Evolutionary conservation across 345 rosid genomes (phyloP).

Genomic region (Turnera subulata): DNA sequence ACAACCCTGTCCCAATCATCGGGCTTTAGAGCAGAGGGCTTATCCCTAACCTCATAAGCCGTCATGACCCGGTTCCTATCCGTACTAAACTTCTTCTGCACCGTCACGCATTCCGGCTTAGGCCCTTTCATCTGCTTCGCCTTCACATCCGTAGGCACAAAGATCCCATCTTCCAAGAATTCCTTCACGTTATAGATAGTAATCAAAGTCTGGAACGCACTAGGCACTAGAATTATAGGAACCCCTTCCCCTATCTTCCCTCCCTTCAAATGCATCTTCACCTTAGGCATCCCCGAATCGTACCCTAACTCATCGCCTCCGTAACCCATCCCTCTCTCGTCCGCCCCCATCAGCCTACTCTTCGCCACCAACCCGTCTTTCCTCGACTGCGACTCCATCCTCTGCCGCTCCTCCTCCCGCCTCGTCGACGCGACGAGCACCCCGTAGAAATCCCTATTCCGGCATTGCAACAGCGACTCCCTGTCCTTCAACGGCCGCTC

Average conservation of each 20-base stretch:
- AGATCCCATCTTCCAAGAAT: conserved; percentile 88
- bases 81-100: conserved; percentile 95
- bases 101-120: conserved; percentile 85
- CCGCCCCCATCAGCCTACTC: conserved; percentile 75
- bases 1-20: conserved; percentile 96
- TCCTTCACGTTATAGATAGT: conserved; percentile 92
- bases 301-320: conserved; percentile 65
- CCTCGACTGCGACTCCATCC: conserved; percentile 85
- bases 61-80: conserved; percentile 80
- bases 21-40: conserved; percentile 64
- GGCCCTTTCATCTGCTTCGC: conserved; percentile 82
- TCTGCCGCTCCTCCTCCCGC: conserved; percentile 85
- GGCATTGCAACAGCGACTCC: conserved; percentile 62
- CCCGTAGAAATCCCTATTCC: conserved; percentile 67
- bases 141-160: conserved; percentile 77
- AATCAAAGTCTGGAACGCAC: conserved; percentile 88
- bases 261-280: conserved; percentile 66
- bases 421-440: conserved; percentile 71
- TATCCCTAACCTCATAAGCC: conserved; percentile 95
- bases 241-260: conserved; percentile 90
- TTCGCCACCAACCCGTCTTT: conserved; percentile 95
- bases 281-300: conserved; percentile 43
- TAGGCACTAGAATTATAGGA: conserved; percentile 85
- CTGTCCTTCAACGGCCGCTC: conserved; percentile 85
- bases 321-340: conserved; percentile 64